A percentile compares a stretch with the other conserved stretches of the same genome.
Conservation (phyloP, 2,329 filamentous ascomycete genomes). For the Xylaria sp. region DNA sequence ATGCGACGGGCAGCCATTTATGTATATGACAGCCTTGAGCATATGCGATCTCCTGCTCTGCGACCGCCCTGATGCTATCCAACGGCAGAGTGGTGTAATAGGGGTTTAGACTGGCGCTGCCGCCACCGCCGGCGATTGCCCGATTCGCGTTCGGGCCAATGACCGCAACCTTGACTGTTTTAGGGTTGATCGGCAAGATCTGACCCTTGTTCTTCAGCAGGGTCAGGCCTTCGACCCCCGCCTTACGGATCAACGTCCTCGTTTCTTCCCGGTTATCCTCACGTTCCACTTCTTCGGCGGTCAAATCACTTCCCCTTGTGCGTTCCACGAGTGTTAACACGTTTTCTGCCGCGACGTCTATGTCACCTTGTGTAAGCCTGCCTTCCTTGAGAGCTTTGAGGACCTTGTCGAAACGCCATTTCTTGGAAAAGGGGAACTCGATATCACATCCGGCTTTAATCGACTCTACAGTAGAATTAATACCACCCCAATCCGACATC, state of each 20-base stretch:
- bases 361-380: constrained; percentile 48
- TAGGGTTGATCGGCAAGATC: constrained; percentile 60
- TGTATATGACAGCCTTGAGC: constrained; percentile 65
- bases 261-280: constrained; percentile 62
- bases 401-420: constrained; percentile 61
- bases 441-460: constrained; percentile 60
- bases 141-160: constrained; percentile 70
- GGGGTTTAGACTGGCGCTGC: constrained; percentile 68
- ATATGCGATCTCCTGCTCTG: constrained; percentile 60
- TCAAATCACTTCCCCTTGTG: constrained; percentile 62
- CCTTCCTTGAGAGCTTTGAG: constrained; percentile 55
- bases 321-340: constrained; percentile 63
- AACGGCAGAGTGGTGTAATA: constrained; percentile 69
- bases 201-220: constrained; percentile 64
- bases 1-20: constrained; percentile 67
- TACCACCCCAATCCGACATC: constrained; percentile 62
- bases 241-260: constrained; percentile 60
- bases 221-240: constrained; percentile 64
- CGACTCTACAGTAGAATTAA: constrained; percentile 59
- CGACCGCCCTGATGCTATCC: constrained; percentile 60
- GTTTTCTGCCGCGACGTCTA: constrained; percentile 63
- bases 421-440: constrained; percentile 59
- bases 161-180: constrained; percentile 62
- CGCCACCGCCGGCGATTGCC: constrained; percentile 68
- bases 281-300: constrained; percentile 58